Conservation (phyloP, 2,329 filamentous ascomycete genomes). For the Trichothecium roseum region DNA sequence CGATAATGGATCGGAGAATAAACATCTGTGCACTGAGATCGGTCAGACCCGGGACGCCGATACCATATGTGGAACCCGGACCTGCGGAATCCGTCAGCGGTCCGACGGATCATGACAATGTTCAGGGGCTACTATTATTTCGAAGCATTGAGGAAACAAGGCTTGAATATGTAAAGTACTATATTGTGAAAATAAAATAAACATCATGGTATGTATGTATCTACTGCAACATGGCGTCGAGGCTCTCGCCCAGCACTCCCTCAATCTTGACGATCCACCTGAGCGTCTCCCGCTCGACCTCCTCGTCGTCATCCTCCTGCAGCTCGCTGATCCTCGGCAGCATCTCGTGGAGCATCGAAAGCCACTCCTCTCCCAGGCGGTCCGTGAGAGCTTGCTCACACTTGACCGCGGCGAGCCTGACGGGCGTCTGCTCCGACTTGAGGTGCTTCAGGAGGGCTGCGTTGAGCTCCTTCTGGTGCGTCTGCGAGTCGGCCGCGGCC, state of each 20-base stretch:
- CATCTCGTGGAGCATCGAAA: constrained; percentile 87
- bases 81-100: too few species aligned
- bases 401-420: constrained; percentile 72
- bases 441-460: constrained; percentile 65
- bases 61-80: too few species aligned
- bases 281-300: constrained; percentile 80
- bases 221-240: constrained; percentile 87
- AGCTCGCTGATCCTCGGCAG: constrained; percentile 90
- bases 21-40: too few species aligned
- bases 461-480: constrained; percentile 89
- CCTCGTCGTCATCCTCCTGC: constrained; percentile 92
- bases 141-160: too few species aligned
- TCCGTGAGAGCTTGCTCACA: constrained; percentile 73
- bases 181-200: too few species aligned
- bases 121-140: too few species aligned
- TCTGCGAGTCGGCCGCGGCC: constrained; percentile 72
- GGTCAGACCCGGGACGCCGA: too few species aligned
- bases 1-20: too few species aligned
- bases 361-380: constrained; percentile 83
- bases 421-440: constrained; percentile 58
- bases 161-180: too few species aligned
- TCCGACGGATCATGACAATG: too few species aligned
- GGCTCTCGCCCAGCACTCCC: constrained; percentile 74
- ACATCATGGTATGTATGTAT: constrained; percentile 6
- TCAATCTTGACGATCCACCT: constrained; percentile 89